phyloP scores from a whole-genome alignment of 306 rosid species.

The Gillenia trifoliata region DNA sequence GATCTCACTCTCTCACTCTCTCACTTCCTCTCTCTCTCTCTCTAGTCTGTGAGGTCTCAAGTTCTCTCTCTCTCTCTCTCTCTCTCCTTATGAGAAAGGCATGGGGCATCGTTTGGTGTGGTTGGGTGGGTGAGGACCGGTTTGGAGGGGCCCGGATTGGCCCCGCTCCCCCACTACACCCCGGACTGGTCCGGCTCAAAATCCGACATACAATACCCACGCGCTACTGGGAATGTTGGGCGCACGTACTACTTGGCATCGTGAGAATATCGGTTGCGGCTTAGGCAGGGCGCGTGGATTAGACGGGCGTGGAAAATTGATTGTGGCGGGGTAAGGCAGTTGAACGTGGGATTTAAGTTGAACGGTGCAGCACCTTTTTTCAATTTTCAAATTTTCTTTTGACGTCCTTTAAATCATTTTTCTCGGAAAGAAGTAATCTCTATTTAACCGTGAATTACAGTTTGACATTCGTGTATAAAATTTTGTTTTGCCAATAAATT shows the following conservation, averaged over 20 bases:
- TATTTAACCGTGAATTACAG: fast-evolving
- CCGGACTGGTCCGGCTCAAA: too few relatives aligned
- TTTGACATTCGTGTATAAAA: too few relatives aligned
- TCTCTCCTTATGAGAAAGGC: not conserved
- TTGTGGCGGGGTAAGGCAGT: not conserved
- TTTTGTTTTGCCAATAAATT: too few relatives aligned
- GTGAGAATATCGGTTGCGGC: not conserved
- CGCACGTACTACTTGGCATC: not conserved
- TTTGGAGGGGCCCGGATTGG: not conserved
- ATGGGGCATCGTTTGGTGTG: not conserved
- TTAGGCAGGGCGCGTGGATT: not conserved
- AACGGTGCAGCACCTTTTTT: not conserved
- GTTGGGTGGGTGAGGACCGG: conserved; percentile 8
- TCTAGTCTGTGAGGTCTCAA: not conserved
- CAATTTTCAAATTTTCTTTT: too few relatives aligned
- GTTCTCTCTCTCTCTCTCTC: not conserved
- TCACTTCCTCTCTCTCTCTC: not conserved
- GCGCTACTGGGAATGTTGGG: not conserved
- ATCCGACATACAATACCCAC: not conserved
- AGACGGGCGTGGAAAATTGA: not conserved
- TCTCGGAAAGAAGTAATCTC: too few relatives aligned
- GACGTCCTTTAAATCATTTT: too few relatives aligned
- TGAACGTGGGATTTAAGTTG: not conserved
- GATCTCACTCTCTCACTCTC: conserved; percentile 15
- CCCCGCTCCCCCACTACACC: not conserved